These are phyloP conservation scores for Paraconiothyrium brasiliense DNA, from an alignment of 2,329 filamentous ascomycete species.

Conservation along the genomic window DNA sequence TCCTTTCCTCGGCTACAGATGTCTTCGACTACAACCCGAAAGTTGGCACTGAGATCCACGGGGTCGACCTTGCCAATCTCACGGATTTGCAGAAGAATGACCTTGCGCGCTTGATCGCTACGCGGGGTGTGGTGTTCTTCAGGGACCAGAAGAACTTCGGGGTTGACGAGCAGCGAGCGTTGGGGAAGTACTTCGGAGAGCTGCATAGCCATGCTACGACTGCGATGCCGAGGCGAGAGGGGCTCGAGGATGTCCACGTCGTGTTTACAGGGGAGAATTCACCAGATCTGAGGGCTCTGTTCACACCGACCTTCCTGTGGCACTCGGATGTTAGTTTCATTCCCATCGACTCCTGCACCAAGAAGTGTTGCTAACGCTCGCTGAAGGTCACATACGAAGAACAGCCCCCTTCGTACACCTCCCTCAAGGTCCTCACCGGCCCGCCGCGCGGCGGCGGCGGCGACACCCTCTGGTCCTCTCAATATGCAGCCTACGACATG, in stretches of 20 bases:
- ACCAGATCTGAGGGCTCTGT: constrained; percentile 63
- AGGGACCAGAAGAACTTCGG: constrained; percentile 63
- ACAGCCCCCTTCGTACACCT: constrained; percentile 67
- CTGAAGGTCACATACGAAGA: constrained; percentile 65
- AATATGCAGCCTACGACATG: constrained; percentile 67
- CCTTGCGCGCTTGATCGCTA: constrained; percentile 62
- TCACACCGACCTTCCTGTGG: constrained; percentile 65
- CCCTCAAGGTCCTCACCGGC: constrained; percentile 63
- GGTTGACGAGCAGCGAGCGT: constrained; percentile 62
- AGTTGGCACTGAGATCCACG: constrained; percentile 64
- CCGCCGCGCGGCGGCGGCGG: constrained; percentile 65
- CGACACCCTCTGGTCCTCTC: constrained; percentile 66
- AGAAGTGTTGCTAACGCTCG: not conserved
- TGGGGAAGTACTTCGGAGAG: constrained; percentile 63
- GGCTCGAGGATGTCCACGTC: constrained; percentile 66
- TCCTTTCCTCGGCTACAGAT: constrained; percentile 62
- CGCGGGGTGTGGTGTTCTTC: constrained; percentile 67
- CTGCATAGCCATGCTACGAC: constrained; percentile 67
- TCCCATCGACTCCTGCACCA: not conserved
- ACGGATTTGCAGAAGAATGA: constrained; percentile 64
- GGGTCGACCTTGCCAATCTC: constrained; percentile 60
- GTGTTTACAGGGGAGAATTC: constrained; percentile 64
- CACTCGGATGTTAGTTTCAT: constrained; percentile 60
- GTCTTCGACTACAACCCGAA: constrained; percentile 67
- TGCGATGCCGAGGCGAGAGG: constrained; percentile 58